phyloP scores from a whole-genome alignment of 164 flowering plant species.

The Liquidambar formosana region DNA sequence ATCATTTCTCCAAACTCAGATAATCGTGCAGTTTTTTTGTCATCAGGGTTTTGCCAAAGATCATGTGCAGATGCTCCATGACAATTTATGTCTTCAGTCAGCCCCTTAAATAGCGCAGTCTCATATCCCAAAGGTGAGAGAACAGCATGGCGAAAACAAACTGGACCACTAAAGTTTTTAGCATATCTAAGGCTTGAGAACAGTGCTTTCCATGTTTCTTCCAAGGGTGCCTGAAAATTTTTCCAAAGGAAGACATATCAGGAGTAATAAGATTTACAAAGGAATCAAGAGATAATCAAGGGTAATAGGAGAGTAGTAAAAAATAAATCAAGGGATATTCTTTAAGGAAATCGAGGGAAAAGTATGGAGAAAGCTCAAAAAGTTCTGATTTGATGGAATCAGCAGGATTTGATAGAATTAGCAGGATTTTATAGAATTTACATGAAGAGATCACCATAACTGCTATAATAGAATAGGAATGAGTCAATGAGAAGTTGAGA shows the following conservation, averaged over 20 bases:
- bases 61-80: slow-evolving; percentile 68
- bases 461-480: too few species aligned
- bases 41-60: slow-evolving; percentile 70
- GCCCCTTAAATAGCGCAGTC: slow-evolving; percentile 79
- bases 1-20: slow-evolving; percentile 99
- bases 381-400: too few species aligned
- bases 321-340: neutral
- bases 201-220: slow-evolving; percentile 86
- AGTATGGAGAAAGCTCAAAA: neutral
- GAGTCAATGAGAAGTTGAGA: too few species aligned
- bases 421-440: too few species aligned
- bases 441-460: too few species aligned
- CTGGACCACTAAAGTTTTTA: slow-evolving; percentile 70
- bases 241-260: neutral
- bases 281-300: neutral
- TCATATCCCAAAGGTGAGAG: slow-evolving; percentile 91
- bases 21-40: slow-evolving; percentile 69
- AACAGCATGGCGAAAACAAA: slow-evolving; percentile 89
- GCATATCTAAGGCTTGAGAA: slow-evolving; percentile 89
- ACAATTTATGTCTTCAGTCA: slow-evolving; percentile 63
- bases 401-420: too few species aligned
- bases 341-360: neutral
- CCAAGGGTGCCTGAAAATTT: slow-evolving; percentile 68
- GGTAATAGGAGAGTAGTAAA: neutral
- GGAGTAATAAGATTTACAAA: neutral